These are phyloP conservation scores for Ogataea trehalophila DNA, from an alignment of 805 yeast genomes.

Conservation along the genomic window DNA sequence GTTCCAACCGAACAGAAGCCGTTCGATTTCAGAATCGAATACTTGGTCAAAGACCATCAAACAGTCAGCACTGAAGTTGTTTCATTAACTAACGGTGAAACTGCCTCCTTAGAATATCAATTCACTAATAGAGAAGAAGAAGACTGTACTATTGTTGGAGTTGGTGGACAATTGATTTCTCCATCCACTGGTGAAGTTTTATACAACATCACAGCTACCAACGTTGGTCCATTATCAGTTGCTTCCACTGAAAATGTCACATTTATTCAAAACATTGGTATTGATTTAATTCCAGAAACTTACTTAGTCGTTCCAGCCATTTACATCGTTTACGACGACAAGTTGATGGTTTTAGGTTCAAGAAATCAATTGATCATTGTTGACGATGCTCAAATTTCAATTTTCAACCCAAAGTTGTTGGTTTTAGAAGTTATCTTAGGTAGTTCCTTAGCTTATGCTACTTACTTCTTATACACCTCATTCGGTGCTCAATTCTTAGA, in stretches of 20 bases:
- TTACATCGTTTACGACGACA: constrained; percentile 45
- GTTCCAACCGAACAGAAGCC: constrained; percentile 34
- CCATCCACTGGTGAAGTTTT: constrained; percentile 46
- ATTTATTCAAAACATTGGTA: constrained; percentile 56
- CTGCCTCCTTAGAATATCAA: constrained; percentile 45
- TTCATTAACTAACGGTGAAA: constrained; percentile 46
- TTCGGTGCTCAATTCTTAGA: constrained; percentile 46
- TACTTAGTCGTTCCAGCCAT: constrained; percentile 59
- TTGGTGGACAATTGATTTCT: constrained; percentile 60
- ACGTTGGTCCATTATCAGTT: constrained; percentile 55
- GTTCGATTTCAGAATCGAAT: constrained; percentile 44
- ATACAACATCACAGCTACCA: constrained; percentile 61
- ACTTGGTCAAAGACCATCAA: constrained; percentile 43
- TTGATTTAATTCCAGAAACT: constrained; percentile 52
- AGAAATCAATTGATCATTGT: constrained; percentile 54
- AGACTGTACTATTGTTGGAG: constrained; percentile 53
- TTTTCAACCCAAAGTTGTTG: constrained; percentile 69
- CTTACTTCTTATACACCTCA: constrained; percentile 40
- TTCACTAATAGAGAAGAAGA: constrained; percentile 50
- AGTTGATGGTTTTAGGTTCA: constrained; percentile 51
- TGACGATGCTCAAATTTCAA: constrained; percentile 59
- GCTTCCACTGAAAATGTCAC: constrained; percentile 42
- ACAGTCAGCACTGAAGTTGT: constrained; percentile 35
- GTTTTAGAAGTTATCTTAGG: constrained; percentile 53
- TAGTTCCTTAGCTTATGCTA: constrained; percentile 43